Base-by-base conservation (phyloP, 78 protist species). In the Dictyostelium intermedium region DNA sequence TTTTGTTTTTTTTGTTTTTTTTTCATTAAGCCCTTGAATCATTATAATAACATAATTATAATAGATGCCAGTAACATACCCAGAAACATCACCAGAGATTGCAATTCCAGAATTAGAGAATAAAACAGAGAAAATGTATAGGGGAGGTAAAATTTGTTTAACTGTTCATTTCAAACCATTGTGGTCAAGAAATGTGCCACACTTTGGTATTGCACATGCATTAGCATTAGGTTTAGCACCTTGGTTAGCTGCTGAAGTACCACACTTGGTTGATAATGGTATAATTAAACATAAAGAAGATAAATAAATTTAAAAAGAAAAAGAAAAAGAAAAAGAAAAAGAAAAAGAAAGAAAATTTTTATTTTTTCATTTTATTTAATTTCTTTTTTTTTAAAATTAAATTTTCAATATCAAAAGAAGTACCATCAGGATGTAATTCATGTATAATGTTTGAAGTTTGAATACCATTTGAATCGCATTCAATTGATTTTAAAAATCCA, bases 191-290 rank as follows among this genome's bases (percentile, higher is more conserved):
- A 99, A 99, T 78, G 96, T 86, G 32, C 99, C 99, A 11, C 97
- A 93, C 30, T 99, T 98, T 80, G 99, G 99, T 72, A 97, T 99
- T 74, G 99, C 98, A 1, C 99, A 99, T 74, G 98, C 99, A 3
- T 89, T 99, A 43, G 99, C 99, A 4, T 94, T 99, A 9, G 99
- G 99, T 63, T 89, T 98, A 41, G 98, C 97, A 9, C 99, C 99
- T 32, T 99, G 99, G 99, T 93, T 99, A 30, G 99, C 99, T 1
- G 98, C 98, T 2, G 99, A 99, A 80, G 89, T 99, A 9, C 99
- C 99, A 5, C 82, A 85, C 85, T 91, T 99, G 16, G 97, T 98
- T n/a, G 97, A 85, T 14, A 77, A 53, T 30, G 79, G 79, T 23
- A 47, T 86, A 76, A 79, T 95, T 60, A 63, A 50, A 63, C 82